phyloP scores from a whole-genome alignment of 345 rosid genomes.

The Sonneratia alba region DNA sequence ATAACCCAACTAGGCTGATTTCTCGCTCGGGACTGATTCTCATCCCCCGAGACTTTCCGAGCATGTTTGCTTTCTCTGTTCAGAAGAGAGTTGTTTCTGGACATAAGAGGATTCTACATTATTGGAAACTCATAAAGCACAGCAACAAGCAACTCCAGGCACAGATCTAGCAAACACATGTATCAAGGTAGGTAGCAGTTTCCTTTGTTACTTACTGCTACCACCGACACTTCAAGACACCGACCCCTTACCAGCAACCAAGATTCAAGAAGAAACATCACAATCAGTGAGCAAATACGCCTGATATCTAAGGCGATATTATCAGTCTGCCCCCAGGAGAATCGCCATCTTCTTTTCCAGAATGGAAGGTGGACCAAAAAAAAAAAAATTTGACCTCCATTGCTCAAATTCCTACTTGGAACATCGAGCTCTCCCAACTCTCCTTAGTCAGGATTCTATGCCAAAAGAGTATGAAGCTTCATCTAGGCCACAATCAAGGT shows the following conservation, averaged over 20 bases:
- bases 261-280: neutral
- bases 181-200: neutral
- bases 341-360: neutral
- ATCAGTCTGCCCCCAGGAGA: neutral
- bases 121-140: neutral
- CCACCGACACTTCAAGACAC: neutral
- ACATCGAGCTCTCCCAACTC: constrained; percentile 31
- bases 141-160: neutral
- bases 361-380: constrained; percentile 38
- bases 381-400: constrained; percentile 30
- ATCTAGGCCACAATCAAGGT: constrained; percentile 23
- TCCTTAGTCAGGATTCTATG: constrained; percentile 44
- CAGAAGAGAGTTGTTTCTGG: too few species aligned
- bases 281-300: neutral
- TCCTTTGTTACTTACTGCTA: constrained; percentile 3
- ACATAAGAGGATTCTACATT: neutral
- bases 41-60: too few species aligned
- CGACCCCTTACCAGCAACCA: neutral
- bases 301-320: neutral
- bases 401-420: constrained; percentile 51
- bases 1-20: too few species aligned
- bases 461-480: constrained; percentile 38
- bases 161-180: neutral
- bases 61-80: neutral
- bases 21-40: too few species aligned